These are phyloP conservation scores for Boletus sp. DNA, from an alignment of 768 basidiomycete genomes.

Conservation along the genomic window DNA sequence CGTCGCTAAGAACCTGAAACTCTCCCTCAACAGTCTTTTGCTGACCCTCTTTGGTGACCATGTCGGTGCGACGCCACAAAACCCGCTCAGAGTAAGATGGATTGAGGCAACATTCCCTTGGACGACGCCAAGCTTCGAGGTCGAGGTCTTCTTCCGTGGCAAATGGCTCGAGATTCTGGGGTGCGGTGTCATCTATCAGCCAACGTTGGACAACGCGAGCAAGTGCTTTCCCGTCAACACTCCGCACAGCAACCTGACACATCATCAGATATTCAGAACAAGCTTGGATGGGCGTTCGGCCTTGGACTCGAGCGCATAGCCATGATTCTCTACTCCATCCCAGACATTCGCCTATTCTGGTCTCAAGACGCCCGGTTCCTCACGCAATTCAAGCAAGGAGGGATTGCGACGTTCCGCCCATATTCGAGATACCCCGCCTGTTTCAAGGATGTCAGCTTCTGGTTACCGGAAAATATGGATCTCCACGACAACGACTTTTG, in stretches of 20 bases:
- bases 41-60: constrained; percentile 73
- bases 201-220: constrained; percentile 86
- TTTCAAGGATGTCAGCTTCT: constrained; percentile 95
- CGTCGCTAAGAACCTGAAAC: constrained; percentile 82
- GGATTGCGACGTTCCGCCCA: constrained; percentile 79
- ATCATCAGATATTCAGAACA: constrained; percentile 63
- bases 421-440: constrained; percentile 93
- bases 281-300: constrained; percentile 97
- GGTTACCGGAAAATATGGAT: constrained; percentile 55
- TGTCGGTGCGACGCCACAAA: constrained; percentile 45
- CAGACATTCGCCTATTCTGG: constrained; percentile 99
- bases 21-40: constrained; percentile 84
- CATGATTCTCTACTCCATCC: constrained; percentile 95
- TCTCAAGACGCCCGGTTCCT: constrained; percentile 84
- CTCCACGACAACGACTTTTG: constrained; percentile 97
- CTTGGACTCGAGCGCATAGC: constrained; percentile 96
- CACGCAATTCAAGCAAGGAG: constrained; percentile 74
- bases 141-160: constrained; percentile 93
- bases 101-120: constrained; percentile 98
- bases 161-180: constrained; percentile 98
- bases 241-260: constrained; percentile 8
- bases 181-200: constrained; percentile 86
- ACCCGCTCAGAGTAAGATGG: constrained; percentile 90
- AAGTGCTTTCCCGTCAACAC: constrained; percentile 29
- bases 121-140: constrained; percentile 96